Evolutionary conservation across 768 basidiomycete genomes (phyloP).

Genomic region (Albatrellus ellisii): DNA sequence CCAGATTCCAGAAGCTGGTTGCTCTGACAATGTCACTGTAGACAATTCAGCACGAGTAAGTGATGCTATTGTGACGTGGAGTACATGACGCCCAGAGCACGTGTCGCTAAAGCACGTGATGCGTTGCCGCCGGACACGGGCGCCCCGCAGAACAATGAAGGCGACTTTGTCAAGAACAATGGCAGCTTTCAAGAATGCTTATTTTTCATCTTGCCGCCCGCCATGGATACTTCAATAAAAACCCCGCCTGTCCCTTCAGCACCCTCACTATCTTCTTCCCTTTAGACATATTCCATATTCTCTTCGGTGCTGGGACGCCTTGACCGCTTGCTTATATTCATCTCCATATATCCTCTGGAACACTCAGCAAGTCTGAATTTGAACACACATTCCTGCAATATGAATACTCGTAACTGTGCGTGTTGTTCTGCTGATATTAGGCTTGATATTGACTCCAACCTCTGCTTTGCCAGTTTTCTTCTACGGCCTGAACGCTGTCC

Average conservation of each 20-base stretch:
- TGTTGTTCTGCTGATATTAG: neutral
- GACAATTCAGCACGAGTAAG: too few relatives aligned
- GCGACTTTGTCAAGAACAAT: too few relatives aligned
- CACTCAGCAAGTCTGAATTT: neutral
- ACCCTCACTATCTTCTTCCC: neutral
- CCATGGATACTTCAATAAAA: too few relatives aligned
- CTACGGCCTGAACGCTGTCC: conserved; percentile 68
- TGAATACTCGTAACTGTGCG: conserved; percentile 8
- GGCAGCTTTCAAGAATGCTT: too few relatives aligned
- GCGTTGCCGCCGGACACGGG: too few relatives aligned
- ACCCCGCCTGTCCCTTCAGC: neutral
- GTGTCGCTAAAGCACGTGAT: too few relatives aligned
- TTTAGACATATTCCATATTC: neutral
- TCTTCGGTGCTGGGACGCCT: conserved; percentile 12
- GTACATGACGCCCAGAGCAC: too few relatives aligned
- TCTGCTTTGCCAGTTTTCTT: conserved; percentile 36
- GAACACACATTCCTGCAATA: conserved; percentile 1
- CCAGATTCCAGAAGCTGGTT: too few relatives aligned
- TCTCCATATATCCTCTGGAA: neutral
- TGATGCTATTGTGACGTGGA: too few relatives aligned
- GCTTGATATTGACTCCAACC: neutral
- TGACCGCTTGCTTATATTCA: neutral
- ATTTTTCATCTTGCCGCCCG: too few relatives aligned
- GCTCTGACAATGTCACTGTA: too few relatives aligned
- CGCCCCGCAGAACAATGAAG: too few relatives aligned